Evolutionary conservation across 371 early-diverging fungal species (phyloP), one percentile per base, ranked within the genome.

Genomic region (Phascolomyces articulosus): DNA sequence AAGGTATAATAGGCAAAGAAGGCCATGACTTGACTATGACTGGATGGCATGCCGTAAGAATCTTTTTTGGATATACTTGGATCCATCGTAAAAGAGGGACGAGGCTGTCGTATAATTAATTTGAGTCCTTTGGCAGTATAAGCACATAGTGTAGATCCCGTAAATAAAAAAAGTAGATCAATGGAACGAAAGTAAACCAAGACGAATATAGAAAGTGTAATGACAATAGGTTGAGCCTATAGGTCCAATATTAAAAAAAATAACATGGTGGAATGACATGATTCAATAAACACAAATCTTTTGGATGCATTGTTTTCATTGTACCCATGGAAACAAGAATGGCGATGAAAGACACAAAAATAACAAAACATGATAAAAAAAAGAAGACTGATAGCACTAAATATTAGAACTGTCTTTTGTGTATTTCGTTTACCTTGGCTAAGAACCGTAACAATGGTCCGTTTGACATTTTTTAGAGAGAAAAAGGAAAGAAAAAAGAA

Each of bases 1-100:
- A 71, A 68, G 3, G 79, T 62, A 58, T 87, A 91, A 13, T 72
- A 70, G 1, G 87, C 83, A 66, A 90, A 91, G 63, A 84, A 93
- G 4, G 85, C 83, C n/a, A 90, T 87, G 40, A 88, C 85, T 61
- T 90, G 90, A 4, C 91, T 82, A 67, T 93, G 93, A 40, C 85
- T 85, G 10, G 88, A 87, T 27, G 93, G 93, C 91, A 91, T 91
- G 3, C 92, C 93, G 68, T 91, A 91, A 15, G 71, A 64, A 40
- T 63, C 69, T 27, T 58, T 58, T 26, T 26, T 60, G 10, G 20
- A 21, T 29, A 62, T 62, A 3, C 40, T 44, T 1, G 59, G 49
- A 26, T 63, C 24, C 23, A 51, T 53, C 8, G 62, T 51, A 16
- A 26, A 53, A 8, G 53, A 34, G 55, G 84, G 84, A 15, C 87